These are phyloP conservation scores for Chrysoporthe deuterocubensis DNA, from an alignment of 2,329 filamentous ascomycete genomes.

Conservation along the genomic window DNA sequence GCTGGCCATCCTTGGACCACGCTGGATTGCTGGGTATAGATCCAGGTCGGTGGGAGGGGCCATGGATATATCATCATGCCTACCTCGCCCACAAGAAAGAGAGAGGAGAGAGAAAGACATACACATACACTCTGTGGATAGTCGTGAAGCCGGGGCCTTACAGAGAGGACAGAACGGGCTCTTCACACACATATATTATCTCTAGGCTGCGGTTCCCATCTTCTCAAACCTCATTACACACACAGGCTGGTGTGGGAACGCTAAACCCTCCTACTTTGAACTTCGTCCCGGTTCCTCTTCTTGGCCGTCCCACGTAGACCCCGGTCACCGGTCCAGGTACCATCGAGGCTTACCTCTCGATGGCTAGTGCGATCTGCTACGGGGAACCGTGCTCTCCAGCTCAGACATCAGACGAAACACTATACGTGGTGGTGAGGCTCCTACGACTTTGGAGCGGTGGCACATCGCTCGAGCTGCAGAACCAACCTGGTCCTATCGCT, in stretches of 20 bases:
- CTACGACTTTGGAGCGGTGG: conserved; percentile 1
- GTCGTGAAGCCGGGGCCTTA: no score
- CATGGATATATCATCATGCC: no score
- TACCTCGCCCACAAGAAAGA: no score
- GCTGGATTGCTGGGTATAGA: no score
- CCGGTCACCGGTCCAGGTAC: not conserved
- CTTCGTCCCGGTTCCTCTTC: not conserved
- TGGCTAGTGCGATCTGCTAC: not conserved
- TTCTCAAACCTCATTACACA: not conserved
- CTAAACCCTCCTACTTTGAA: not conserved
- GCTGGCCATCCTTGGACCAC: no score
- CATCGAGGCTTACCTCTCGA: not conserved
- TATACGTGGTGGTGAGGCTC: conserved; percentile 14
- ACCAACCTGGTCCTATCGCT: not conserved
- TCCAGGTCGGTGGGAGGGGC: no score
- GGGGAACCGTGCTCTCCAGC: conserved; percentile 14
- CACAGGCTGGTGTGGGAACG: no score
- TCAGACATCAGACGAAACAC: conserved; percentile 26
- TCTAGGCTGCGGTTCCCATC: no score
- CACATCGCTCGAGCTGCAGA: not conserved
- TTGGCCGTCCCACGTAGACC: not conserved
- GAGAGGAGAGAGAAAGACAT: no score
- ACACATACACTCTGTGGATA: no score
- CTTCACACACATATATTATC: no score
- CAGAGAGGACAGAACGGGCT: no score